These are phyloP conservation scores for Raffaelea deltoideospora DNA, from an alignment of 2,329 filamentous ascomycete genomes.

Conservation along the genomic window DNA sequence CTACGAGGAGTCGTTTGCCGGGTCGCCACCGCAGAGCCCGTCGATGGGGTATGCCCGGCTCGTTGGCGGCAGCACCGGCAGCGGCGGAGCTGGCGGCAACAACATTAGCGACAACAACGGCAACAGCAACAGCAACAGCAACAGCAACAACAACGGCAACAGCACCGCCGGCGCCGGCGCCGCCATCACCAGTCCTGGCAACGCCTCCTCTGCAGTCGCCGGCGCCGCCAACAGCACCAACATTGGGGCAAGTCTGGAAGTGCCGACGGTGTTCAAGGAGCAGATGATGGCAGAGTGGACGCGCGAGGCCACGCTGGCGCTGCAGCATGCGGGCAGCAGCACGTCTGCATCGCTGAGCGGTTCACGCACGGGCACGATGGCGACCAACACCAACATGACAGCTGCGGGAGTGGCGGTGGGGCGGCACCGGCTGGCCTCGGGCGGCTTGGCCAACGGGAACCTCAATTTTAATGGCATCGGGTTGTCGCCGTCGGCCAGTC, in stretches of 20 bases:
- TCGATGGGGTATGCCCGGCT: slow-evolving; percentile 52
- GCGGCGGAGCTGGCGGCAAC: too few species aligned
- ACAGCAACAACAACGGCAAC: not conserved
- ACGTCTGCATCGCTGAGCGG: slow-evolving; percentile 63
- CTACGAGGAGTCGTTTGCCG: slow-evolving; percentile 41
- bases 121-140: not conserved
- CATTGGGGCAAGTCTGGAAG: slow-evolving; percentile 22
- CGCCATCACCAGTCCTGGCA: not conserved
- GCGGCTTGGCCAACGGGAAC: slow-evolving; percentile 12
- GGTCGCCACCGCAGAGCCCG: slow-evolving; percentile 54
- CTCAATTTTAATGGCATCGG: slow-evolving; percentile 14
- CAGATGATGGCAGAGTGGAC: slow-evolving; percentile 71
- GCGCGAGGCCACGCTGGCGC: slow-evolving; percentile 54
- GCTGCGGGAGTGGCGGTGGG: too few species aligned
- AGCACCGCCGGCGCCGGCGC: not conserved
- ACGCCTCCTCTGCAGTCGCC: not conserved
- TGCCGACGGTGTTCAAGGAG: slow-evolving; percentile 54
- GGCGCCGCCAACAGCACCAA: not conserved
- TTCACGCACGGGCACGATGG: slow-evolving; percentile 50
- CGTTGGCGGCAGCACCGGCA: too few species aligned
- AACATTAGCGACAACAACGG: too few species aligned
- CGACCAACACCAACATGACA: slow-evolving; percentile 19
- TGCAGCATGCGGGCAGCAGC: slow-evolving; percentile 42
- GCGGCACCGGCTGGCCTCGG: slow-evolving; percentile 36
- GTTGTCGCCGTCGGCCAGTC: slow-evolving; percentile 30